A percentile compares a stretch with the other conserved stretches of the same genome.
Conservation (phyloP, 176 grass and related monocot species). For the barley (Hordeum vulgare) region MorexV3_pseudomolecules_assembly NC_058519.1:660976349-660976848, state of each 20-base stretch:
- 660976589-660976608: not conserved
- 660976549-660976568: not conserved
- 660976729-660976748: conserved; percentile 5
- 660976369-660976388: not conserved
- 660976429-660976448: not conserved
- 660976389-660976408: not conserved
- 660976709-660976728: not conserved
- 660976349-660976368: not conserved
- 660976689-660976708: not conserved
- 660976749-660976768: not conserved
- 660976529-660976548: not conserved
- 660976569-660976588: not conserved
- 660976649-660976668: not conserved
- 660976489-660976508: not conserved
- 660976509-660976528: not conserved
- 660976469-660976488: not conserved
- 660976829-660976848: not conserved
- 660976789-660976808: not conserved
- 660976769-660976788: not conserved
- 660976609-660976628: conserved; percentile 2
- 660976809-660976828: not conserved
- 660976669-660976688: conserved; percentile 2
- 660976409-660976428: accelerated
- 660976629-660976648: not conserved
- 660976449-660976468: not conserved